A percentile compares a stretch with the other conserved stretches of the same genome.
These are phyloP conservation scores for Syzygium syzygioides DNA, from an alignment of 441 rosid genomes.

Conservation along the genomic window DNA sequence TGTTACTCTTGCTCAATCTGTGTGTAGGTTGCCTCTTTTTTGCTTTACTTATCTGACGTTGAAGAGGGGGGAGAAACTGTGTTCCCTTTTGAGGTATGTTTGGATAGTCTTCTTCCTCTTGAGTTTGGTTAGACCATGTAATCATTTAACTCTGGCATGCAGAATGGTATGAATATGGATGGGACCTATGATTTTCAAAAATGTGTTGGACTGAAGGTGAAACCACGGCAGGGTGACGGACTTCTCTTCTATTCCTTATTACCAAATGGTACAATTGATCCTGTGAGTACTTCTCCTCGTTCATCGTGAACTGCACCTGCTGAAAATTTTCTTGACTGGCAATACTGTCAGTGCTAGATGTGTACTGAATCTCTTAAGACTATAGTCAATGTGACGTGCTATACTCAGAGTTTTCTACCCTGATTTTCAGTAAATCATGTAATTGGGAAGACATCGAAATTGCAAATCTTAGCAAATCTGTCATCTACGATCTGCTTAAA, in stretches of 20 bases:
- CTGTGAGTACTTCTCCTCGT: slow-evolving; percentile 19
- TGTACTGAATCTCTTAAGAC: neutral
- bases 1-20: neutral
- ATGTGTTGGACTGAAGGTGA: slow-evolving; percentile 51
- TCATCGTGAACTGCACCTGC: neutral
- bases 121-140: neutral
- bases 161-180: slow-evolving; percentile 46
- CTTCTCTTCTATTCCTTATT: slow-evolving; percentile 52
- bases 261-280: slow-evolving; percentile 53
- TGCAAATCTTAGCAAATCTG: neutral
- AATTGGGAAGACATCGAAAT: neutral
- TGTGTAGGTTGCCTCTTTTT: slow-evolving; percentile 47
- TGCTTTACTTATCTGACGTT: slow-evolving; percentile 53
- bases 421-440: neutral
- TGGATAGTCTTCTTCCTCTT: neutral
- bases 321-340: neutral
- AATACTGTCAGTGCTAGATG: neutral
- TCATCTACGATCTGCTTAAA: neutral
- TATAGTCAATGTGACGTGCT: neutral
- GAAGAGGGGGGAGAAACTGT: slow-evolving; percentile 70
- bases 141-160: neutral
- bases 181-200: slow-evolving; percentile 35
- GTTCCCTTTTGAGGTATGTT: slow-evolving; percentile 60
- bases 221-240: slow-evolving; percentile 55
- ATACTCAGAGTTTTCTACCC: neutral